A percentile compares a stretch with the other conserved stretches of the same genome.
These are phyloP conservation scores for Phalaenopsis equestris DNA, from an alignment of 106 monocot species.

Conservation along the genomic window DNA sequence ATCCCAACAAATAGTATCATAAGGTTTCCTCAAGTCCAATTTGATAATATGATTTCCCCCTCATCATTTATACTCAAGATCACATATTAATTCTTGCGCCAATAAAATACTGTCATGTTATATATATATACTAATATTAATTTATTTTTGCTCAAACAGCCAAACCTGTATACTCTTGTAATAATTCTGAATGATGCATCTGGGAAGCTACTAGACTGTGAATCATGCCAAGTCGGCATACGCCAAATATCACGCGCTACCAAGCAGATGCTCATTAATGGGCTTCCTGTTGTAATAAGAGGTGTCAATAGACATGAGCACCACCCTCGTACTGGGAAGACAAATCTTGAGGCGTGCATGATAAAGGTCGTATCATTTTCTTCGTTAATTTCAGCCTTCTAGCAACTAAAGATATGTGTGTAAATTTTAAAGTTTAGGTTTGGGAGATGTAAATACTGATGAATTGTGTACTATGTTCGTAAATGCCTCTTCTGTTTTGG, in stretches of 20 bases:
- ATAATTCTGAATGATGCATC: constrained; percentile 66
- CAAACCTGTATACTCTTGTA: constrained; percentile 90
- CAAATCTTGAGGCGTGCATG: constrained; percentile 93
- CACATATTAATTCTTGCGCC: too few species aligned
- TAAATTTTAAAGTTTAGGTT: too few species aligned
- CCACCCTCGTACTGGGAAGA: constrained; percentile 88
- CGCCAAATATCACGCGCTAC: constrained; percentile 59
- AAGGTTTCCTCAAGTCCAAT: too few species aligned
- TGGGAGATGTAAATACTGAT: too few species aligned
- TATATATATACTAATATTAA: neutral
- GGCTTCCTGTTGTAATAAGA: constrained; percentile 68
- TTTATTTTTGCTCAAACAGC: constrained; percentile 36
- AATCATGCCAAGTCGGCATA: constrained; percentile 96
- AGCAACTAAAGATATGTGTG: neutral
- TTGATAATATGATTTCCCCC: too few species aligned
- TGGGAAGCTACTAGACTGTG: constrained; percentile 82
- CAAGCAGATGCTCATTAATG: constrained; percentile 91
- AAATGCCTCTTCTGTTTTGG: too few species aligned
- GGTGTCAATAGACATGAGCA: constrained; percentile 99
- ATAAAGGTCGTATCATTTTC: constrained; percentile 51
- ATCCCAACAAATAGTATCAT: too few species aligned
- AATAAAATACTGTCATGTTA: too few species aligned
- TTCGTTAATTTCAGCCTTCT: neutral
- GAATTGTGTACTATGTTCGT: too few species aligned
- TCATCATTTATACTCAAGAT: too few species aligned